Conservation (phyloP, 768 basidiomycete species). For the Tulasnella sp. region DNA sequence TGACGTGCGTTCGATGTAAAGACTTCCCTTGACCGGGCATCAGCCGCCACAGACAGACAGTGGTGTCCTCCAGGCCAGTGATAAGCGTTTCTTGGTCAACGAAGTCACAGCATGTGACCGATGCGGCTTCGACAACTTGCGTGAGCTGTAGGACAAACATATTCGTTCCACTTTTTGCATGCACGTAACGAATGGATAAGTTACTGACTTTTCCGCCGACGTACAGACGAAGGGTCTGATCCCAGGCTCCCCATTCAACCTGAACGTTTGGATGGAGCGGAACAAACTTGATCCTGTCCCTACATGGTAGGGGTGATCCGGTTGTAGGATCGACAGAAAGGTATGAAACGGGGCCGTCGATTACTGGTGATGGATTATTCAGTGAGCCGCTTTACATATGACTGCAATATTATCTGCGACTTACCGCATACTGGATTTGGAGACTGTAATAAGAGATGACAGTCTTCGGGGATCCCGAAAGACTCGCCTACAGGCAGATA, state of each 20-base stretch:
- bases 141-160: slow-evolving; percentile 36
- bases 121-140: slow-evolving; percentile 65
- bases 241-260: slow-evolving; percentile 47
- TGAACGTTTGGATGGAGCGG: slow-evolving; percentile 45
- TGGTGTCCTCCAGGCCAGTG: slow-evolving; percentile 70
- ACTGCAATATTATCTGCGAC: not conserved
- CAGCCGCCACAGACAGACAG: slow-evolving; percentile 74
- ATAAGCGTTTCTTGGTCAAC: slow-evolving; percentile 62
- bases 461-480: slow-evolving; percentile 78
- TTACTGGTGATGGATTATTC: slow-evolving; percentile 22
- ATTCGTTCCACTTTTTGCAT: not conserved
- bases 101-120: slow-evolving; percentile 63
- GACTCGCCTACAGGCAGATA: slow-evolving; percentile 58
- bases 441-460: slow-evolving; percentile 51
- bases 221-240: slow-evolving; percentile 41
- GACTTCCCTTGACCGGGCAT: slow-evolving; percentile 29
- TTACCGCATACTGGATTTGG: slow-evolving; percentile 46
- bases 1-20: slow-evolving; percentile 48
- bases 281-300: slow-evolving; percentile 39
- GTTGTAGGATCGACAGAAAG: slow-evolving; percentile 48
- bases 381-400: not conserved
- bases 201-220: slow-evolving; percentile 46
- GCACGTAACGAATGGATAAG: not conserved
- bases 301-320: slow-evolving; percentile 50
- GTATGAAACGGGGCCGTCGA: slow-evolving; percentile 34